Percentiles rank a stretch among this genome's conserved stretches.
Conservation (phyloP, 148 eudicot genomes). For the Amaranthus palmeri region DNA sequence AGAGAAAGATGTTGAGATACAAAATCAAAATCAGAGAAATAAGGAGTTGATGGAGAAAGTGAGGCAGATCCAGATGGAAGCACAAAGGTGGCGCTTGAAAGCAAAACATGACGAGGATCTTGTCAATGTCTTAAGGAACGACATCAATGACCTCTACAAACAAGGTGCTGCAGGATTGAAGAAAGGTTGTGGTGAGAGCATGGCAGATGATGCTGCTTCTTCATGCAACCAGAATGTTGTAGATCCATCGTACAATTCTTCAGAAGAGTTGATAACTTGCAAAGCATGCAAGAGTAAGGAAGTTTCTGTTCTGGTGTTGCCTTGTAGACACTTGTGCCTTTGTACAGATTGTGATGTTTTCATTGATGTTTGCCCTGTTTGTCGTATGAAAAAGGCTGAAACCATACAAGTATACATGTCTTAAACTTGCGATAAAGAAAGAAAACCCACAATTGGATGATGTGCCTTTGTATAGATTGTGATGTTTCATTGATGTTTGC, state of each 20-base stretch:
- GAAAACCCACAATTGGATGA: too few relatives aligned
- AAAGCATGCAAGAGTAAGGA: slow-evolving; percentile 34
- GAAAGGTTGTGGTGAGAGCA: slow-evolving; percentile 39
- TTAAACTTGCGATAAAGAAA: slow-evolving; percentile 7
- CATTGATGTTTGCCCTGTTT: slow-evolving; percentile 35
- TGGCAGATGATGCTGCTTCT: slow-evolving; percentile 32
- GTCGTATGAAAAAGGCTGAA: slow-evolving; percentile 29
- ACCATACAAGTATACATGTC: slow-evolving; percentile 33
- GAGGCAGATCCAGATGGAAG: slow-evolving; percentile 25
- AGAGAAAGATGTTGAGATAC: slow-evolving; percentile 36
- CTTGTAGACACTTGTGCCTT: slow-evolving; percentile 42
- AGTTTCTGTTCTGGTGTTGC: slow-evolving; percentile 31
- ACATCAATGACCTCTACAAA: slow-evolving; percentile 24
- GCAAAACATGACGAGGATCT: slow-evolving; percentile 35
- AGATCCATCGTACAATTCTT: background rate
- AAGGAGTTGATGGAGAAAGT: slow-evolving; percentile 31
- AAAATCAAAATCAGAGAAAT: slow-evolving; percentile 32
- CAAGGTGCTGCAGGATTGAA: slow-evolving; percentile 23
- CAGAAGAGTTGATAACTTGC: slow-evolving; percentile 19
- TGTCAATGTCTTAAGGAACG: slow-evolving; percentile 26
- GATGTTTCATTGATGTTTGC: slow-evolving; percentile 29
- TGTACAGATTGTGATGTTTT: slow-evolving; percentile 37
- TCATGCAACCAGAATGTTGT: slow-evolving; percentile 9
- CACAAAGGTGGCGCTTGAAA: slow-evolving; percentile 32
- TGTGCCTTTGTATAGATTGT: slow-evolving; percentile 42